A percentile compares a stretch with the other conserved stretches of the same genome.
These are phyloP conservation scores for Endotrypanum monterogeii DNA, from an alignment of 208 protist genomes.

Conservation along the genomic window DNA sequence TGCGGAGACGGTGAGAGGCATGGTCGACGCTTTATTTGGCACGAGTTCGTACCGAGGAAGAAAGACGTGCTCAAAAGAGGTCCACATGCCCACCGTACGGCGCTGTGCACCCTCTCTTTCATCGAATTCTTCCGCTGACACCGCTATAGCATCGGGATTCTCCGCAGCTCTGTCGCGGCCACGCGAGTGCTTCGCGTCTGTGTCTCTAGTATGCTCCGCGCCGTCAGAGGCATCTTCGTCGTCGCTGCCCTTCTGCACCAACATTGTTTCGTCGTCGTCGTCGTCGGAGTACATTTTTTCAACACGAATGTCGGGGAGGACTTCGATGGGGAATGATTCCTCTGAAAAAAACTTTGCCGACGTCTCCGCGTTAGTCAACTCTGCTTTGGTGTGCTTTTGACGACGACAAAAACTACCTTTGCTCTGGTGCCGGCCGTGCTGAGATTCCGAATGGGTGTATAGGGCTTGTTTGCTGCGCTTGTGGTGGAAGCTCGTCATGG, in stretches of 20 bases:
- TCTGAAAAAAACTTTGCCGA: not conserved
- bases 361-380: not conserved
- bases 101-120: constrained; percentile 3
- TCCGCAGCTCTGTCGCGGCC: not conserved
- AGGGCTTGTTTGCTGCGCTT: constrained; percentile 10
- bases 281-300: not conserved
- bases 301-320: too few species aligned
- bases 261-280: constrained; percentile 16
- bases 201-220: not conserved
- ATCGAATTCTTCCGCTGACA: constrained; percentile 20
- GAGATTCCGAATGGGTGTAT: not conserved
- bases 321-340: not conserved
- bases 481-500: constrained; percentile 27
- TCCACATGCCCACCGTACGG: constrained; percentile 41
- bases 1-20: constrained; percentile 15
- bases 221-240: not conserved
- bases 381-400: not conserved
- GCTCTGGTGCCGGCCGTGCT: not conserved
- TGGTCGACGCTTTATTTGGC: constrained; percentile 14
- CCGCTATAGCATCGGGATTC: not conserved
- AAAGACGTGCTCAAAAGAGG: constrained; percentile 61
- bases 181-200: not conserved
- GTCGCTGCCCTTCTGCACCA: constrained; percentile 26
- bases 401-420: not conserved
- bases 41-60: constrained; percentile 59